These are phyloP conservation scores for Waltiozyma sp. DNA, from an alignment of 1,139 yeast genomes.

Conservation along the genomic window DNA sequence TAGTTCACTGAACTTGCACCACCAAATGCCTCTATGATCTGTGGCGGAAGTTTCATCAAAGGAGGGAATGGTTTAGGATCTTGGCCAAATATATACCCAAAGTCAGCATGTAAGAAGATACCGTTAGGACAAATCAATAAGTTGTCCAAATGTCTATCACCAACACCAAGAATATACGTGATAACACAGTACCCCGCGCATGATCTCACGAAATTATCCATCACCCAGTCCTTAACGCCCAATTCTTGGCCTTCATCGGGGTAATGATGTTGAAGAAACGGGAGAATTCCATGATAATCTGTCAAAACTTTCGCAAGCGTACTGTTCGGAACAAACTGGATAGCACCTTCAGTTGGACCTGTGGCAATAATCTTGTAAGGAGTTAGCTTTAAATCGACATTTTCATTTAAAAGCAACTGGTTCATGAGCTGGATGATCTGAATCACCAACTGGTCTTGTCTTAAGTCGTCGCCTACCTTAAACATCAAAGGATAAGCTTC, in stretches of 20 bases:
- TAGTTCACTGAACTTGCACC: conserved; percentile 81
- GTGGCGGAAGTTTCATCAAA: conserved; percentile 93
- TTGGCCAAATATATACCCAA: conserved; percentile 90
- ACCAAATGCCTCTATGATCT: conserved; percentile 96
- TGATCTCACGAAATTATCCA: conserved; percentile 91
- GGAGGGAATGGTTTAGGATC: conserved; percentile 99
- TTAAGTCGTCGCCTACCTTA: conserved; percentile 89
- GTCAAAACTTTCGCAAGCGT: conserved; percentile 76
- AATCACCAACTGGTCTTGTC: conserved; percentile 93
- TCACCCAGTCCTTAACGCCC: conserved; percentile 64
- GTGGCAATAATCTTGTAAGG: conserved; percentile 91
- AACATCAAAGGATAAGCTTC: conserved; percentile 72
- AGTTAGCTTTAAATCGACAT: conserved; percentile 74
- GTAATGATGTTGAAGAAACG: conserved; percentile 57
- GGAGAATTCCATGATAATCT: conserved; percentile 63
- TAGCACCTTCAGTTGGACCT: conserved; percentile 81
- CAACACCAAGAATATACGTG: conserved; percentile 89
- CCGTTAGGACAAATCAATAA: conserved; percentile 64
- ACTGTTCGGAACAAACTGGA: conserved; percentile 86
- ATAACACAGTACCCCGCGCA: conserved; percentile 98
- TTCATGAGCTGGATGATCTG: conserved; percentile 92
- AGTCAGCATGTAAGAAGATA: conserved; percentile 93
- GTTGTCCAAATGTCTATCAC: conserved; percentile 93
- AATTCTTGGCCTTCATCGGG: conserved; percentile 47
- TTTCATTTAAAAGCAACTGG: conserved; percentile 76